Evolutionary conservation across 164 flowering plant species (phyloP).

Genomic region (Akebia trifoliata): DNA sequence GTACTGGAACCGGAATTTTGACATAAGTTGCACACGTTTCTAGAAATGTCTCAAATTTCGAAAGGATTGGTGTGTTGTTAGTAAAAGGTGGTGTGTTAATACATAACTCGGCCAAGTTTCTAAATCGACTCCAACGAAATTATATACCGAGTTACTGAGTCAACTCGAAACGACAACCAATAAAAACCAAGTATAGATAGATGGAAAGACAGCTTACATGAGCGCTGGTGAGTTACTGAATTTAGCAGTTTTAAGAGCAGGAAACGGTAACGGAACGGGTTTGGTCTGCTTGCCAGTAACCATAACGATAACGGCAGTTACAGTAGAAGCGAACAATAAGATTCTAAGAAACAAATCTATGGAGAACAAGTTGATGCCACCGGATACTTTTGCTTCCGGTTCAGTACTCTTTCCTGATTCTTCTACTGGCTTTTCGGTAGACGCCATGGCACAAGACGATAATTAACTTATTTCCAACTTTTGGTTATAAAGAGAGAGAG

Average conservation of each 20-base stretch:
- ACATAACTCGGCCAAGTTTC: too few species aligned
- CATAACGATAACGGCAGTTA: slow-evolving; percentile 18
- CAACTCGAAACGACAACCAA: not conserved
- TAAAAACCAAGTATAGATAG: not conserved
- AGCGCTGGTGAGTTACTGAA: slow-evolving; percentile 25
- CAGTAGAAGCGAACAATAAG: slow-evolving; percentile 18
- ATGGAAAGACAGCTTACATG: slow-evolving; percentile 17
- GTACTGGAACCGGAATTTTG: too few species aligned
- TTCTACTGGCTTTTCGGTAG: not conserved
- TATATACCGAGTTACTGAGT: too few species aligned
- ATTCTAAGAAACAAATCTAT: slow-evolving; percentile 16
- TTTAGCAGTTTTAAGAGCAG: slow-evolving; percentile 7
- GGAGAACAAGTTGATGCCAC: not conserved
- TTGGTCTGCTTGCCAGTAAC: slow-evolving; percentile 25
- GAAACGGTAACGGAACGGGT: not conserved
- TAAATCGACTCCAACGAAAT: too few species aligned
- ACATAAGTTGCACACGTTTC: too few species aligned
- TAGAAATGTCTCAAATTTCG: too few species aligned
- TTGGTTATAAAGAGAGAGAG: too few species aligned
- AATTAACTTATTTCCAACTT: too few species aligned
- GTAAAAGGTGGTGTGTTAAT: too few species aligned
- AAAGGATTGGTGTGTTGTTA: too few species aligned
- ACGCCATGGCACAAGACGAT: too few species aligned
- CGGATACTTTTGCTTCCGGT: slow-evolving; percentile 3
- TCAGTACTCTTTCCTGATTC: not conserved